phyloP scores from a whole-genome alignment of 2,329 filamentous ascomycete genomes.

The Aspergillus transmontanensis region DNA sequence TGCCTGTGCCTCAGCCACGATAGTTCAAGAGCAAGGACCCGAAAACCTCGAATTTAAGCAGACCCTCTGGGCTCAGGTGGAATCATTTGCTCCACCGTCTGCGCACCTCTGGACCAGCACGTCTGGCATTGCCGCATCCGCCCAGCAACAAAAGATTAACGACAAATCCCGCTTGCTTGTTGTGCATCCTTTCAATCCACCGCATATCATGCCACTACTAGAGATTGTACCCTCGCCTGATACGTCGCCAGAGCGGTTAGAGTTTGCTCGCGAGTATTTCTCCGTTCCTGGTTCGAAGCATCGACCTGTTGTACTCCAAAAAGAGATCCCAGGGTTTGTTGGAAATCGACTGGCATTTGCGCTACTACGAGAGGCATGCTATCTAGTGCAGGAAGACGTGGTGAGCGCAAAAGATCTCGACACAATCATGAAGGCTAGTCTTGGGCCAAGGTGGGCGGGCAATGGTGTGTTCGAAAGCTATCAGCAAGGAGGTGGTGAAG shows the following conservation, averaged over 20 bases:
- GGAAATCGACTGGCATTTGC: slow-evolving; percentile 62
- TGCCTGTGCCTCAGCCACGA: slow-evolving; percentile 41
- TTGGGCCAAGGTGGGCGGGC: slow-evolving; percentile 59
- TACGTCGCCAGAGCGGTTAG: slow-evolving; percentile 38
- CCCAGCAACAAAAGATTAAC: slow-evolving; percentile 48
- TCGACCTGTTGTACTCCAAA: slow-evolving; percentile 53
- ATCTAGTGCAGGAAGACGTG: slow-evolving; percentile 57
- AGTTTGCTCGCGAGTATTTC: slow-evolving; percentile 45
- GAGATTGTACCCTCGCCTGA: slow-evolving; percentile 57
- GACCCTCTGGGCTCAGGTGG: slow-evolving; percentile 54
- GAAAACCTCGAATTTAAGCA: slow-evolving; percentile 57
- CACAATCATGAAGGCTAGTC: slow-evolving; percentile 52
- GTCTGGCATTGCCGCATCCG: slow-evolving; percentile 58
- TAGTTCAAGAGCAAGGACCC: slow-evolving; percentile 63
- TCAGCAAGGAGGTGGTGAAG: slow-evolving; percentile 59
- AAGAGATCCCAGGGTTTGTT: slow-evolving; percentile 59
- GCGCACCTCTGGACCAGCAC: slow-evolving; percentile 62
- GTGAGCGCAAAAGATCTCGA: slow-evolving; percentile 57
- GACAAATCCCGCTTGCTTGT: slow-evolving; percentile 53
- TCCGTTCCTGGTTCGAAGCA: slow-evolving; percentile 22
- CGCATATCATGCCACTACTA: slow-evolving; percentile 63
- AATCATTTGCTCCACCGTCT: slow-evolving; percentile 44
- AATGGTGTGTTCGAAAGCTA: slow-evolving; percentile 62
- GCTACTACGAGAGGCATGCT: slow-evolving; percentile 57
- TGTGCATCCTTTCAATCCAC: slow-evolving; percentile 64